Percentiles rank a stretch among this genome's conserved stretches.
Conservation (phyloP, 1,139 yeast genomes). For the Lodderomyces pseudojiufengensis region DNA sequence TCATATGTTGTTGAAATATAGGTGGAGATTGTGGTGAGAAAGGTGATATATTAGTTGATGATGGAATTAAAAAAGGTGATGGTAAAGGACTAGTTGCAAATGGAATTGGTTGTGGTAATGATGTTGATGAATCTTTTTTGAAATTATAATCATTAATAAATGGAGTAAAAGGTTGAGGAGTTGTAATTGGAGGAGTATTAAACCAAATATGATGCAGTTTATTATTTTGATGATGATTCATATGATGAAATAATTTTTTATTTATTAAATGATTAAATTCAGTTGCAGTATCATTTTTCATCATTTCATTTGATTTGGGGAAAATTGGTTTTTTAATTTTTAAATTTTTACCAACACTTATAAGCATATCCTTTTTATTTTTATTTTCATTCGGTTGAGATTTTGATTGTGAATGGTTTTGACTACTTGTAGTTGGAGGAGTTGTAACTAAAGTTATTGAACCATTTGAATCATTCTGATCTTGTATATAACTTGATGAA, state of each 20-base stretch:
- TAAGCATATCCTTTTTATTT: slow-evolving; percentile 7
- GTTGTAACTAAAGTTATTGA: not conserved
- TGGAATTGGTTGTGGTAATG: not conserved
- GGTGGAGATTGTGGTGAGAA: slow-evolving; percentile 1
- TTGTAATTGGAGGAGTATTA: not conserved
- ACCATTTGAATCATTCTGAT: not conserved
- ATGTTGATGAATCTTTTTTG: not conserved
- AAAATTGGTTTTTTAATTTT: slow-evolving; percentile 14
- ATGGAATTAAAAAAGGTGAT: slow-evolving; percentile 1
- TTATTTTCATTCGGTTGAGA: not conserved
- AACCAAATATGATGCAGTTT: not conserved
- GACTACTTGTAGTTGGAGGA: slow-evolving; percentile 1
- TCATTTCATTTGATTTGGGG: slow-evolving; percentile 8
- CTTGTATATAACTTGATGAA: not conserved
- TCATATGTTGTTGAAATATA: not conserved
- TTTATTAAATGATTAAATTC: no score
- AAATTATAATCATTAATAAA: no score
- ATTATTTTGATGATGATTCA: slow-evolving; percentile 3
- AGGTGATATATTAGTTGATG: not conserved
- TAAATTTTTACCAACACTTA: slow-evolving; percentile 14
- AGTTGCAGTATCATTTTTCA: no score
- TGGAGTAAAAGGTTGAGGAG: not conserved
- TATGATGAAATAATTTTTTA: slow-evolving; percentile 1
- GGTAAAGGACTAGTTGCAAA: not conserved
- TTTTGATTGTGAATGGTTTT: not conserved